Base-by-base conservation (phyloP, 257 asterid species). In the Mentha longifolia region DNA sequence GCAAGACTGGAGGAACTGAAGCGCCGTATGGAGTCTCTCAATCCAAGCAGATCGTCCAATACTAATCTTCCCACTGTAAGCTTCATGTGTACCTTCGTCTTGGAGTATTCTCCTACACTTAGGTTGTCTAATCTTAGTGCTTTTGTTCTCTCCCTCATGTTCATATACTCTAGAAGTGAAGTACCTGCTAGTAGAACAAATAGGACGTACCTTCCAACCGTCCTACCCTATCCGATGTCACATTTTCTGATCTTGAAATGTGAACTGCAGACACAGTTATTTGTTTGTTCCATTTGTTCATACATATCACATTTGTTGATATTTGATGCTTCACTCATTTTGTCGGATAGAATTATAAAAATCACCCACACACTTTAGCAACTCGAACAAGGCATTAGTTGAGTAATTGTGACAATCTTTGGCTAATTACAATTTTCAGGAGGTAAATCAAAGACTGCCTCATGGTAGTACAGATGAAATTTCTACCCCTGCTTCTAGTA, bases 1-100 rank as follows among this genome's bases (percentile, higher is more conserved):
- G 71, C 92, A 70, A 89, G 98, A 84, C 89, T 94, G 74, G 96
- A 86, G 78, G 98, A 94, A 70, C 69, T 94, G 85, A 94, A 94
- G 84, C 89, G 92, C 72, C 89, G 96, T 80, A 79, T 94, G 74
- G 97, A 86, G 77, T 91, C 96, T 68, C 64, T 94, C 74, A 94
- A 94, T 71, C 99, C 97, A 33, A 84, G 83, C 81, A 86, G 92
- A 87, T 73, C 91, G 12, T 85, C 96, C 61, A 58, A 79, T 15
- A 69, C 77, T 13, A 56, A 71, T 49, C 59, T 42, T 70, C 46
- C 85, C 62, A 52, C 76, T 74, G 97, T 94, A 77, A 73, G 96
- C 62, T 76, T 52, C 71, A 56, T 14, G 69, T 75, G 56, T 61
- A 50, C 65, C 61, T 68, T 76, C 57, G 22, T 68, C 17, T 72